A percentile compares a stretch with the other conserved stretches of the same genome.
Conservation (phyloP, 768 basidiomycete species). For the Rhodocollybia butyracea region DNA sequence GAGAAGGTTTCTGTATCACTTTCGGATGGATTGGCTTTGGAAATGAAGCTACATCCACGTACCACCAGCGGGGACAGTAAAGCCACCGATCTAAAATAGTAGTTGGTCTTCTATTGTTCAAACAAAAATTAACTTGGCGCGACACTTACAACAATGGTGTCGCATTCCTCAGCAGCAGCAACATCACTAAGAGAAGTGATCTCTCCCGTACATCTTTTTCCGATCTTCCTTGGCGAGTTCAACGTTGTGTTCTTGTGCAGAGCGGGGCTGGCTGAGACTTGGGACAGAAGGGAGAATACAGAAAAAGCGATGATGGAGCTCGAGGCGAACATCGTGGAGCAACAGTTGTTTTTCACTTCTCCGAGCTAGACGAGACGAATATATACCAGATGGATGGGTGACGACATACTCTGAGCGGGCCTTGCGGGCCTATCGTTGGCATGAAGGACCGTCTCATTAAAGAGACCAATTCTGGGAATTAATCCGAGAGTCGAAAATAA, state of each 20-base stretch:
- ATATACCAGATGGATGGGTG: too few relatives aligned
- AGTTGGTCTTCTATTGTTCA: not conserved
- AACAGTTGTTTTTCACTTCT: too few relatives aligned
- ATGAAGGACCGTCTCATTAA: too few relatives aligned
- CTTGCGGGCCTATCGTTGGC: too few relatives aligned
- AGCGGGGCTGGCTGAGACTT: not conserved
- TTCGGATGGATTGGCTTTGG: not conserved
- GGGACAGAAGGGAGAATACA: not conserved
- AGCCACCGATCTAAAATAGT: constrained; percentile 30
- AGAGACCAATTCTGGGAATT: too few relatives aligned
- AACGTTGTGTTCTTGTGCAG: constrained; percentile 1
- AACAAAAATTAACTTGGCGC: not conserved
- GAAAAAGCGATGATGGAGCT: too few relatives aligned
- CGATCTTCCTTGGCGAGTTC: constrained; percentile 8
- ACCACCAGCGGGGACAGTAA: constrained; percentile 40
- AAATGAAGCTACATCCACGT: not conserved
- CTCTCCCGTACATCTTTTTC: constrained; percentile 14
- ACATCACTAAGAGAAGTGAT: constrained; percentile 14
- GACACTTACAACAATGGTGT: constrained; percentile 31
- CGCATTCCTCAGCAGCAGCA: constrained; percentile 37
- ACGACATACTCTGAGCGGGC: too few relatives aligned
- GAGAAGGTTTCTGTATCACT: constrained; percentile 27
- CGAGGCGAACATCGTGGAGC: too few relatives aligned
- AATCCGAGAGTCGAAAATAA: too few relatives aligned
- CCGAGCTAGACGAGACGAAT: too few relatives aligned